Evolutionary conservation across 2,329 filamentous ascomycete species (phyloP).

Genomic region (Epichloe gansuensis): DNA sequence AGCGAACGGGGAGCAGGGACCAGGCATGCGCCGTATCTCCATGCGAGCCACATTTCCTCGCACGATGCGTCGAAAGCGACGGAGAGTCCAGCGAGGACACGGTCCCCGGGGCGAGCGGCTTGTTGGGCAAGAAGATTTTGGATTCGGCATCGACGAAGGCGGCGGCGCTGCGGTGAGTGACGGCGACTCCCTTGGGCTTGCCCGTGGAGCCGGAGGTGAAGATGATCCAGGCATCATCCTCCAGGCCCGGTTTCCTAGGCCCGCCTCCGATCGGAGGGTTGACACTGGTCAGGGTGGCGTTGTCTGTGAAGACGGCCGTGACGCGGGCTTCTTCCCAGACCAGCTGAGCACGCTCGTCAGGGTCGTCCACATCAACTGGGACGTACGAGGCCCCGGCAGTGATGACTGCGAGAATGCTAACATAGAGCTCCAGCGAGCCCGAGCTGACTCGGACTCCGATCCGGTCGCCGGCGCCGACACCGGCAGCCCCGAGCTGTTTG

Average conservation of each 20-base stretch:
- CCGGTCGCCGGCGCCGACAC: constrained; percentile 9
- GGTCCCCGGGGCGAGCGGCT: constrained; percentile 11
- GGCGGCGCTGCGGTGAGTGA: constrained; percentile 13
- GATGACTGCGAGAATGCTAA: constrained; percentile 11
- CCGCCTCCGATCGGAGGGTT: not conserved
- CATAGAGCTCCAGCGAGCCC: constrained; percentile 10
- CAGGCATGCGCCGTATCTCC: constrained; percentile 12
- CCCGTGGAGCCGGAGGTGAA: constrained; percentile 14
- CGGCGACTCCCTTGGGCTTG: constrained; percentile 14
- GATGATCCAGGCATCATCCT: constrained; percentile 14
- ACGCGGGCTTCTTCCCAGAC: constrained; percentile 11
- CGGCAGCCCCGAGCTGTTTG: constrained; percentile 4
- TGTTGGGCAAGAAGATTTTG: constrained; percentile 9
- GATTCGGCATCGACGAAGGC: constrained; percentile 15
- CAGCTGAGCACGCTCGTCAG: constrained; percentile 11
- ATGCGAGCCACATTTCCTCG: constrained; percentile 15
- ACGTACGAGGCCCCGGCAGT: constrained; percentile 12
- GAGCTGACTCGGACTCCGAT: constrained; percentile 12
- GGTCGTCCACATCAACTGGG: constrained; percentile 13
- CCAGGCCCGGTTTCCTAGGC: constrained; percentile 3
- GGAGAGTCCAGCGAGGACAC: constrained; percentile 12
- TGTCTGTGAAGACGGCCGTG: constrained; percentile 9
- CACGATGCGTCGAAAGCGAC: constrained; percentile 14
- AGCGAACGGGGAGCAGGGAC: constrained; percentile 12
- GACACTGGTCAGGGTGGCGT: constrained; percentile 7